A percentile compares a stretch with the other conserved stretches of the same genome.
These are phyloP conservation scores for Arthrobotrys sphaeroides DNA, from an alignment of 2,329 filamentous ascomycete species.

Conservation along the genomic window DNA sequence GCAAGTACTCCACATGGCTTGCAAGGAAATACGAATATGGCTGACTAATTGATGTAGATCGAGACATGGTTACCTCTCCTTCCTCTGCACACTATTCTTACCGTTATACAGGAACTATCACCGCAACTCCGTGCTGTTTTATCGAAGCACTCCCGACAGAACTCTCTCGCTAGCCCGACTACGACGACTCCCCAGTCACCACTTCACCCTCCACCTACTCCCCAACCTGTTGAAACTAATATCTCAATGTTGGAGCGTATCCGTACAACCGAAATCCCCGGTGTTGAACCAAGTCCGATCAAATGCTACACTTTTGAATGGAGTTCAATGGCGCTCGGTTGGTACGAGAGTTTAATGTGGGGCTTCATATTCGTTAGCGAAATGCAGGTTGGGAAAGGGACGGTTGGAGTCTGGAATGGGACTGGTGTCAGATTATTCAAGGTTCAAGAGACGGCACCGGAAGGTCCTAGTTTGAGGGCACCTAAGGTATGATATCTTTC, in stretches of 20 bases:
- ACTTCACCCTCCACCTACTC: conserved; percentile 60
- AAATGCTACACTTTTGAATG: conserved; percentile 92
- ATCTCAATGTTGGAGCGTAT: conserved; percentile 67
- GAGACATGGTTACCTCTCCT: conserved; percentile 93
- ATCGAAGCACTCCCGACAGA: conserved; percentile 62
- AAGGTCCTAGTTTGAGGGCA: conserved; percentile 81
- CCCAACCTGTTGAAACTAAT: conserved; percentile 58
- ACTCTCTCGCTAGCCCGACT: conserved; percentile 45
- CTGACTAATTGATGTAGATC: conserved; percentile 66
- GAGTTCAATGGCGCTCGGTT: conserved; percentile 87
- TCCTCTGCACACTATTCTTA: conserved; percentile 85
- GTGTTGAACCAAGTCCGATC: conserved; percentile 77
- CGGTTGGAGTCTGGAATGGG: conserved; percentile 92
- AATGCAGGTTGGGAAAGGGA: conserved; percentile 85
- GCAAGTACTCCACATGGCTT: too few species aligned
- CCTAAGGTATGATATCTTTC: conserved; percentile 70
- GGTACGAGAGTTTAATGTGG: conserved; percentile 97
- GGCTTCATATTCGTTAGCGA: conserved; percentile 90
- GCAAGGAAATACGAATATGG: background rate
- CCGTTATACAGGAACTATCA: conserved; percentile 74
- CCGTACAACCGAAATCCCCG: conserved; percentile 71
- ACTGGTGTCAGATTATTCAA: conserved; percentile 88
- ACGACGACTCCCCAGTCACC: conserved; percentile 63
- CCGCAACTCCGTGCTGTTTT: conserved; percentile 68
- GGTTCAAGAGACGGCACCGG: conserved; percentile 82